Evolutionary conservation across 768 basidiomycete species (phyloP).

Genomic region (Lepiota brunneoincarnata): DNA sequence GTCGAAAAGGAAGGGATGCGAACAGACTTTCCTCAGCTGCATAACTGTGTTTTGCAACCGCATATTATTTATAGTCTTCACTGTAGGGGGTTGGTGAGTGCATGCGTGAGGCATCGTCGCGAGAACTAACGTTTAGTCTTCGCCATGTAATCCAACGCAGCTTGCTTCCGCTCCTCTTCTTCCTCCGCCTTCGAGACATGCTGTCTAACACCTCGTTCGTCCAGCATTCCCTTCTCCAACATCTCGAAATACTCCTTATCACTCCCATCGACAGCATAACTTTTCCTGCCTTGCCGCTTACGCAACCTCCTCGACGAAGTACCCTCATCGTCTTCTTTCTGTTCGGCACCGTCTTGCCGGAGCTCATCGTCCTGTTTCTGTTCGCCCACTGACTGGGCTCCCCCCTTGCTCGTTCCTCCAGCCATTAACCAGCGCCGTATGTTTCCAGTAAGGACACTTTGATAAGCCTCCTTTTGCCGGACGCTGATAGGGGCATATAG

Average conservation of each 20-base stretch:
- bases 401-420: slow-evolving; percentile 29
- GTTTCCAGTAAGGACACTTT: slow-evolving; percentile 69
- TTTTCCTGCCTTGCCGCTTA: slow-evolving; percentile 35
- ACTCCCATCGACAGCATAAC: slow-evolving; percentile 55
- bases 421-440: slow-evolving; percentile 60
- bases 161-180: slow-evolving; percentile 46
- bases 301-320: slow-evolving; percentile 29
- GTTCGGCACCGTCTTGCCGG: slow-evolving; percentile 23
- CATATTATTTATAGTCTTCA: slow-evolving; percentile 88
- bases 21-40: slow-evolving; percentile 96
- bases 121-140: slow-evolving; percentile 53
- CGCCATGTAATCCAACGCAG: slow-evolving; percentile 55
- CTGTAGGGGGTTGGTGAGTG: too few relatives aligned
- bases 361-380: slow-evolving; percentile 13
- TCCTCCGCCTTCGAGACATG: slow-evolving; percentile 29
- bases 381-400: slow-evolving; percentile 12
- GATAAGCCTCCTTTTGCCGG: slow-evolving; percentile 82
- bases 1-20: slow-evolving; percentile 88
- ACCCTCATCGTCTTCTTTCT: slow-evolving; percentile 20
- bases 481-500: slow-evolving; percentile 87
- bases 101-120: too few relatives aligned
- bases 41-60: slow-evolving; percentile 92
- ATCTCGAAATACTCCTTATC: slow-evolving; percentile 68
- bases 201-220: slow-evolving; percentile 31
- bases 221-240: slow-evolving; percentile 48